These are phyloP conservation scores for Ascobolus immersus DNA, from an alignment of 495 filamentous ascomycete genomes.

Conservation along the genomic window DNA sequence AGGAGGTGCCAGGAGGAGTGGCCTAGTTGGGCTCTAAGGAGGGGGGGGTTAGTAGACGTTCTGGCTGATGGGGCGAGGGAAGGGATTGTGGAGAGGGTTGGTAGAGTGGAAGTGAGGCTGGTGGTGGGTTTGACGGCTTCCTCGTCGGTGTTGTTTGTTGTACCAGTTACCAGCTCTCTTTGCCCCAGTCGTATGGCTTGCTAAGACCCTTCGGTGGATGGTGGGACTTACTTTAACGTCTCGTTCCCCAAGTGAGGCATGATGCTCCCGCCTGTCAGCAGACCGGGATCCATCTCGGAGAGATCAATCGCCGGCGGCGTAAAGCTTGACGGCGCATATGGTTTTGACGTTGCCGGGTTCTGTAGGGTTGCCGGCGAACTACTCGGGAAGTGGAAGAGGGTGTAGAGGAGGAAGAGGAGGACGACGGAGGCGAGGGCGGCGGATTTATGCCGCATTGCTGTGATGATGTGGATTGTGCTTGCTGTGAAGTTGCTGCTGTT, in stretches of 20 bases:
- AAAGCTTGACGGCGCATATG: no score
- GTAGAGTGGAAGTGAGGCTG: no score
- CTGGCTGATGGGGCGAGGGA: neutral
- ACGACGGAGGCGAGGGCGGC: slow-evolving; percentile 6
- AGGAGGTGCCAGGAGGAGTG: slow-evolving; percentile 77
- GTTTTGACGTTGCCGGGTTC: no score
- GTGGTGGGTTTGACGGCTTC: neutral
- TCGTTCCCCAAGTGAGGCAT: slow-evolving; percentile 81
- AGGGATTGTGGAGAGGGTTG: neutral
- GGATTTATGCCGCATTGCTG: slow-evolving; percentile 4
- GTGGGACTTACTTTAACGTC: slow-evolving; percentile 41
- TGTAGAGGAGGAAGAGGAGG: slow-evolving; percentile 9
- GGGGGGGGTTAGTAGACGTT: slow-evolving; percentile 4
- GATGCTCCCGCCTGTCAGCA: slow-evolving; percentile 62
- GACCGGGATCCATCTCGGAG: no score
- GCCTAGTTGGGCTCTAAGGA: slow-evolving; percentile 54
- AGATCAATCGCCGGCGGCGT: no score
- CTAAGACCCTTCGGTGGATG: neutral
- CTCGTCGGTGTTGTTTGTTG: neutral
- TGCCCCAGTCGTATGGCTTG: neutral
- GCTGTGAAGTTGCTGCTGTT: neutral
- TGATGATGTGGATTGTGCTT: neutral
- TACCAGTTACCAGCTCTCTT: slow-evolving; percentile 2
- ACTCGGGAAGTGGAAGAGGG: slow-evolving; percentile 8
- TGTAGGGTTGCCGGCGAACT: no score